A percentile compares a stretch with the other conserved stretches of the same genome.
These are phyloP conservation scores for Drechslera avenae DNA, from an alignment of 2,329 filamentous ascomycete species.

Conservation along the genomic window DNA sequence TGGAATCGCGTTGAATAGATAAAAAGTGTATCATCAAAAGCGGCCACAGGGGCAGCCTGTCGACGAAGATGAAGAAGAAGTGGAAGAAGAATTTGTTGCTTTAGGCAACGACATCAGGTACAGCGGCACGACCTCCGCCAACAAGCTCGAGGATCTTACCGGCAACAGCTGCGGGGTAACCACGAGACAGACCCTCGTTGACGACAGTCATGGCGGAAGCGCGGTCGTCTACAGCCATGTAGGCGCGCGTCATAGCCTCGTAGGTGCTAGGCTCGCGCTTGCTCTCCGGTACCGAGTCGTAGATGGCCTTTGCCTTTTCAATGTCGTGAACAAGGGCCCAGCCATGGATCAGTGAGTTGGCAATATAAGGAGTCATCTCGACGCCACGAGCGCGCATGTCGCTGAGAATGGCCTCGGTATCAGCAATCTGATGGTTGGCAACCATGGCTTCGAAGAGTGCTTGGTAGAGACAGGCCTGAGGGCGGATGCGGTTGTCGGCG, in stretches of 20 bases:
- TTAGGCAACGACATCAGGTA: conserved; percentile 26
- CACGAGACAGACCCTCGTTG: conserved; percentile 85
- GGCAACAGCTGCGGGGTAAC: conserved; percentile 89
- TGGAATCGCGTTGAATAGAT: conserved; percentile 11
- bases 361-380: conserved; percentile 94
- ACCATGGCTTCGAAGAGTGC: conserved; percentile 97
- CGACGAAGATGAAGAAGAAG: conserved; percentile 15
- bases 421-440: conserved; percentile 81
- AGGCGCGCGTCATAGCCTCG: conserved; percentile 96
- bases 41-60: background rate
- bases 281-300: conserved; percentile 74
- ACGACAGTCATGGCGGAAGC: conserved; percentile 78
- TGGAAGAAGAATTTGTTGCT: background rate
- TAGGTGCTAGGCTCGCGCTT: conserved; percentile 97
- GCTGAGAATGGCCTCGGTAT: conserved; percentile 71
- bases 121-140: conserved; percentile 40
- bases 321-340: conserved; percentile 89
- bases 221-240: conserved; percentile 81
- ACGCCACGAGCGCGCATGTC: conserved; percentile 77
- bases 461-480: conserved; percentile 89
- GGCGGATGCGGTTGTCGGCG: conserved; percentile 66
- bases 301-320: conserved; percentile 76
- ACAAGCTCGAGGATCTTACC: conserved; percentile 94
- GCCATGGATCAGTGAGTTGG: conserved; percentile 96
- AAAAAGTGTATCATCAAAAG: conserved; percentile 19